Conservation (phyloP, 2,329 filamentous ascomycete genomes). For the Fusarium sp. region DNA sequence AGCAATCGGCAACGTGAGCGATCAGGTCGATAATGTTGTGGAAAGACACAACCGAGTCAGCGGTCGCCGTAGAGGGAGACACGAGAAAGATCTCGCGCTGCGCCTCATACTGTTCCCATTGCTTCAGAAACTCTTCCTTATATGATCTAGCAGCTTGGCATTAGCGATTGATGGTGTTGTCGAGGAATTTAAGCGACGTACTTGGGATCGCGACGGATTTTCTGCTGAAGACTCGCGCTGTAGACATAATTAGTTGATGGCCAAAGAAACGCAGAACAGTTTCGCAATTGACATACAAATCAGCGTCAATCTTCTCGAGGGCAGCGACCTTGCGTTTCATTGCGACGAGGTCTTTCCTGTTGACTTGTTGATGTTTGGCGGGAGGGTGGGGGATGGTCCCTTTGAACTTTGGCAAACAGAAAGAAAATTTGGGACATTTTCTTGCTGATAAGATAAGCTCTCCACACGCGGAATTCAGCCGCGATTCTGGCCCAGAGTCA, state of each 20-base stretch:
- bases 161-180: constrained; percentile 29
- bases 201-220: constrained; percentile 87
- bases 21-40: constrained; percentile 94
- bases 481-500: constrained; percentile 8
- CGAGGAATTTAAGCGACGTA: constrained; percentile 56
- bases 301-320: constrained; percentile 94
- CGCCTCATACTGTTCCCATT: constrained; percentile 92
- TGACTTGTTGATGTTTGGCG: constrained; percentile 22
- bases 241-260: constrained; percentile 50
- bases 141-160: constrained; percentile 73
- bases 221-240: constrained; percentile 88
- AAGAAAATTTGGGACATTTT: constrained; percentile 44
- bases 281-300: constrained; percentile 68
- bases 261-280: background rate
- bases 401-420: constrained; percentile 13
- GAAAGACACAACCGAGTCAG: constrained; percentile 84
- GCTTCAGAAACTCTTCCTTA: constrained; percentile 86
- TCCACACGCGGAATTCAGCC: constrained; percentile 33
- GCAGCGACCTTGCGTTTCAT: constrained; percentile 94
- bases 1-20: constrained; percentile 93
- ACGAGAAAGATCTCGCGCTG: constrained; percentile 92
- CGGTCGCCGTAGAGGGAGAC: constrained; percentile 81
- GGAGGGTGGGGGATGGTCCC: constrained; percentile 29
- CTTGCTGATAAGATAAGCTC: constrained; percentile 40
- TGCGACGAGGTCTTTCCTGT: constrained; percentile 15